These are phyloP conservation scores for Phytophthora colocasiae DNA, from an alignment of 352 stramenopile genomes.

Conservation along the genomic window DNA sequence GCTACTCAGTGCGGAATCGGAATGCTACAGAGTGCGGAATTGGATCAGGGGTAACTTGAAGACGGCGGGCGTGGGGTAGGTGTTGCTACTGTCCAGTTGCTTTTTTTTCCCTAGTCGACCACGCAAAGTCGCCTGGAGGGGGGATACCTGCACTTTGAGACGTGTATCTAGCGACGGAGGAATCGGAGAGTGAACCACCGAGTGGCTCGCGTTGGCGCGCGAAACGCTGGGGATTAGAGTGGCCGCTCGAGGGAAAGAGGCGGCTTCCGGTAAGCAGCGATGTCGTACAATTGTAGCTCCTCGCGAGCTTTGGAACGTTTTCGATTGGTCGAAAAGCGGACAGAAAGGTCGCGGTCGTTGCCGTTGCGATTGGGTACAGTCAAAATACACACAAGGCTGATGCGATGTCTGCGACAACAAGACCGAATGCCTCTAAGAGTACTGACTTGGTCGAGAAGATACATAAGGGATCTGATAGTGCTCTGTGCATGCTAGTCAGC, in stretches of 20 bases:
- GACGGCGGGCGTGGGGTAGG: constrained; percentile 6
- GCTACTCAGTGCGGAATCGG: neutral
- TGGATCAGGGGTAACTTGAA: constrained; percentile 16
- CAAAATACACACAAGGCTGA: constrained; percentile 10
- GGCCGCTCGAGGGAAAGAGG: constrained; percentile 10
- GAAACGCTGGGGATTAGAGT: constrained; percentile 24
- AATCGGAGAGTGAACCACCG: constrained; percentile 31
- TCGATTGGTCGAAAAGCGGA: constrained; percentile 30
- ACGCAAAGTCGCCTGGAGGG: too few relatives aligned
- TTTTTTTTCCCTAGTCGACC: constrained; percentile 14
- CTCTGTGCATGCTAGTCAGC: neutral
- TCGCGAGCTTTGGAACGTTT: constrained; percentile 11
- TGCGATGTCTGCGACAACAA: constrained; percentile 29
- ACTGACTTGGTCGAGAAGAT: neutral
- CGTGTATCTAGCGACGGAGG: constrained; percentile 18
- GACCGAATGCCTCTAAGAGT: constrained; percentile 2
- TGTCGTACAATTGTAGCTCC: constrained; percentile 35
- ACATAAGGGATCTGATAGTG: neutral
- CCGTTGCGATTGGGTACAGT: constrained; percentile 17
- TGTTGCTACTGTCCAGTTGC: constrained; percentile 10
- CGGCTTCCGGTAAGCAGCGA: constrained; percentile 27
- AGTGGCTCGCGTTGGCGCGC: constrained; percentile 8
- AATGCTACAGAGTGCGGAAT: constrained; percentile 5
- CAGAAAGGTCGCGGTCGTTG: constrained; percentile 26
- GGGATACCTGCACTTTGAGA: neutral